Base-by-base conservation (phyloP, 2,329 filamentous ascomycete genomes). In the Saccharata proteae region DNA sequence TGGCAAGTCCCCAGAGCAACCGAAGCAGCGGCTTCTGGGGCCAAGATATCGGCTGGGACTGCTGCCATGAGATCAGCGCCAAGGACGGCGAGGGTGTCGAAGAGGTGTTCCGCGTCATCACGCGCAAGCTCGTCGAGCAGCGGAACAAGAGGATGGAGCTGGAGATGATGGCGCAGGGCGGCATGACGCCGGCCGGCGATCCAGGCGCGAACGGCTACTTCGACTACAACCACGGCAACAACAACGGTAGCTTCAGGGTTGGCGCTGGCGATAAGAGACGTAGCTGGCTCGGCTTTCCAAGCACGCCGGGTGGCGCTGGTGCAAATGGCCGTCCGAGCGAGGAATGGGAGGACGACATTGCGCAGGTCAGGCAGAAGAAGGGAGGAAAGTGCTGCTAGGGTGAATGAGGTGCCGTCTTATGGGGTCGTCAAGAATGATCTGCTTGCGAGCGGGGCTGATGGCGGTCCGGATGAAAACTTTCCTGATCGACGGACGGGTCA, bases 11-110 rank as follows among this genome's bases (percentile, higher is more conserved):
- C 17, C 55, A 61, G 40, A 60, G 61, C 46, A 61, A 67, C 42
- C 52, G 61, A 18, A 80, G 73, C 46, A 80, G 73, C 21, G 79
- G 80, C 2, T 83, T 85, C 58, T 94, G 86, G 86, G 84, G 79
- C 14, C 82, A 90, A 53, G 86, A 94, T 50, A 76, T 85, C 5
- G 85, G 86, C 31, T 96, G 88, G 86, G 86, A 94, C 48, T 92
- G 85, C 40, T 96, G 88, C 54, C 90, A 96, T 56, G 90, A 98
- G 61, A 88, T 98, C 49, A 86, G 78, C 44, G 86, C 88, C 28
- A 88, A 92, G 64, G 85, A 79, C 47, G 86, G 86, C 35, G 86
- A 94, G 62, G 88, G 88, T 12, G 86, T 98, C 12, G 90, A 96
- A 45, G 90, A 96, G 57, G 85, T 98, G 0, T 96, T 96, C 47